Evolutionary conservation across 495 filamentous ascomycete genomes (phyloP).

Genomic region (Penicillium chermesinum): DNA sequence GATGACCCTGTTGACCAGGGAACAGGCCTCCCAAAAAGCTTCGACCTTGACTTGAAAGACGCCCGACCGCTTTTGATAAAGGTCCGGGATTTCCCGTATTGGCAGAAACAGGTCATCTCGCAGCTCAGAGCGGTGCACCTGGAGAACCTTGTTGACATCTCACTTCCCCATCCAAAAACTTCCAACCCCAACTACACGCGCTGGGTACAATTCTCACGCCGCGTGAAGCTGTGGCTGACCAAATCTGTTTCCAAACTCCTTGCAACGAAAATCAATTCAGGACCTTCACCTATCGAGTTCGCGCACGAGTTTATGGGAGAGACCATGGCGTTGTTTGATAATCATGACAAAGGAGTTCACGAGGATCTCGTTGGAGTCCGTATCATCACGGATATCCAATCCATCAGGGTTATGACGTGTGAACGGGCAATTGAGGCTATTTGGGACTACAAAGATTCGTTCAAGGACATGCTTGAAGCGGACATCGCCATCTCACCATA

Average conservation of each 20-base stretch:
- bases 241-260: not conserved
- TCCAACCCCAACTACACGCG: not conserved
- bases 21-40: not conserved
- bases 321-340: not conserved
- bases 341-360: not conserved
- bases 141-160: conserved; percentile 1
- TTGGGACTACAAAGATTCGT: not conserved
- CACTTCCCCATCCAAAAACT: not conserved
- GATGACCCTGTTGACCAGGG: not conserved
- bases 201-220: not conserved
- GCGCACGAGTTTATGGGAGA: conserved; percentile 1
- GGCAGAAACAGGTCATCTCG: not conserved
- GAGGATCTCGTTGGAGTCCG: not conserved
- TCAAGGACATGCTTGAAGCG: not conserved
- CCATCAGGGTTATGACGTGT: not conserved
- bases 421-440: not conserved
- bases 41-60: not conserved
- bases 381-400: not conserved
- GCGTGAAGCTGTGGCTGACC: not conserved
- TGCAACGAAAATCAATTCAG: not conserved
- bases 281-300: not conserved
- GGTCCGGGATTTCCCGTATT: not conserved
- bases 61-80: not conserved
- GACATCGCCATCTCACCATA: not conserved
- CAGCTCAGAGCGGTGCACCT: not conserved